phyloP scores from a whole-genome alignment of 192 early-diverging fungal species.

The Podila minutissima region DNA sequence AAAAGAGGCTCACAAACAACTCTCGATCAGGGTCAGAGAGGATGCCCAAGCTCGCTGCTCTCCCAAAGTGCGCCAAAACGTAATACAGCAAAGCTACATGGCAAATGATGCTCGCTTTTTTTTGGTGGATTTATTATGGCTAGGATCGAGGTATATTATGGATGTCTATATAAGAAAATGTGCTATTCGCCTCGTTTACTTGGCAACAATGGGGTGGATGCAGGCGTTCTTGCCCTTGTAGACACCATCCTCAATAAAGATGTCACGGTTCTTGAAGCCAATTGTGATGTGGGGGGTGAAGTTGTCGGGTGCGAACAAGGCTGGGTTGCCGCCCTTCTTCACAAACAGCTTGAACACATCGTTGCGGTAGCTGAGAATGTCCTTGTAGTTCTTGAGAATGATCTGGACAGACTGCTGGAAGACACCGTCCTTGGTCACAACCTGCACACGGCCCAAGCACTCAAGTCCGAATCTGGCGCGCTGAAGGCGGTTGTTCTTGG shows the following conservation, averaged over 20 bases:
- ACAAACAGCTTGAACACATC: conserved; percentile 66
- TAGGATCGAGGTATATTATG: too few species aligned
- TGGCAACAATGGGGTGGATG: conserved; percentile 58
- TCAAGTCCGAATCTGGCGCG: conserved; percentile 59
- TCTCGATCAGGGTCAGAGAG: too few species aligned
- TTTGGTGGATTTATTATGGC: too few species aligned
- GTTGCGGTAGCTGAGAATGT: conserved; percentile 60
- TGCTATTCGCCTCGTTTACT: conserved; percentile 7
- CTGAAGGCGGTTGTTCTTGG: conserved; percentile 61
- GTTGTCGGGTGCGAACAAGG: conserved; percentile 71
- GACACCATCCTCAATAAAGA: conserved; percentile 72
- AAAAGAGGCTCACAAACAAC: too few species aligned
- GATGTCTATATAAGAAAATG: too few species aligned
- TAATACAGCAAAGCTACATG: too few species aligned
- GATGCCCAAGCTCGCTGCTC: too few species aligned
- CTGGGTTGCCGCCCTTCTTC: conserved; percentile 72
- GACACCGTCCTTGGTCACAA: conserved; percentile 22
- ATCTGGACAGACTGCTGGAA: conserved; percentile 41
- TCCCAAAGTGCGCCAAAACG: too few species aligned
- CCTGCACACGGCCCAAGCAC: conserved; percentile 67
- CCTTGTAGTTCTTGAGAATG: conserved; percentile 37
- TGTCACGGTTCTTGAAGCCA: conserved; percentile 69
- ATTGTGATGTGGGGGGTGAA: conserved; percentile 78
- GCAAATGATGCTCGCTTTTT: too few species aligned
- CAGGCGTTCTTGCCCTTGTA: conserved; percentile 79